phyloP scores from a whole-genome alignment of 2,329 filamentous ascomycete genomes.

The Celoporthe dispersa region DNA sequence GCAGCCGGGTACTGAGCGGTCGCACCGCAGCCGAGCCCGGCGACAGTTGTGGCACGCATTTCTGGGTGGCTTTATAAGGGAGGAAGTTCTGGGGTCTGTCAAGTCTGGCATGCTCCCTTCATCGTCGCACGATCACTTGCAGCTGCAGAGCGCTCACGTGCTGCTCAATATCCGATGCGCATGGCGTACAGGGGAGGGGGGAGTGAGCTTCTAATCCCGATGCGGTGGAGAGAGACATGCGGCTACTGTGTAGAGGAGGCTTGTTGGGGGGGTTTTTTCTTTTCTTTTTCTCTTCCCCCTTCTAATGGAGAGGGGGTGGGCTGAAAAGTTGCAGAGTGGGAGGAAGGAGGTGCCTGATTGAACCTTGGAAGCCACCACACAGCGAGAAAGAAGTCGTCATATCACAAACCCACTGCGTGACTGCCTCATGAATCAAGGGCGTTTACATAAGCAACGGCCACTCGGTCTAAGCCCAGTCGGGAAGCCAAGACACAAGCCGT shows the following conservation, averaged over 20 bases:
- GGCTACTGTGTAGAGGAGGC: background rate
- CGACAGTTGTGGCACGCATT: conserved; percentile 66
- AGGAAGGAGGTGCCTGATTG: background rate
- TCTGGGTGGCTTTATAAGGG: conserved; percentile 31
- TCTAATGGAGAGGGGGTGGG: background rate
- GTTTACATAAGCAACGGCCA: conserved; percentile 4
- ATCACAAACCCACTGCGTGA: background rate
- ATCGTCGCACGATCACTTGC: background rate
- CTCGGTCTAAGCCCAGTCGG: conserved; percentile 26
- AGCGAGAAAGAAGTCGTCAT: background rate
- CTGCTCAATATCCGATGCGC: background rate
- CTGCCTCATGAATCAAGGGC: background rate
- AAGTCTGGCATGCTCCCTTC: conserved; percentile 17
- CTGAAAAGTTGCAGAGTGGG: background rate
- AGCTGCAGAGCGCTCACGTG: background rate
- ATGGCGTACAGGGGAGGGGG: background rate
- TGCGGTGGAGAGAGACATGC: background rate
- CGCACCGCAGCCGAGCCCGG: conserved; percentile 63
- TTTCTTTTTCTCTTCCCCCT: too few species aligned
- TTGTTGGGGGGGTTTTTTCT: background rate
- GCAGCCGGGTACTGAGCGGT: conserved; percentile 62
- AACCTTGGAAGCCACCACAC: too few species aligned
- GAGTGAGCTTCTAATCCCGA: background rate
- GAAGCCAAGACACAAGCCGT: conserved; percentile 35
- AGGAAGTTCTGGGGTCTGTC: conserved; percentile 5